Base-by-base conservation (phyloP, 2,329 filamentous ascomycete genomes). In the Colletotrichum sp. region DNA sequence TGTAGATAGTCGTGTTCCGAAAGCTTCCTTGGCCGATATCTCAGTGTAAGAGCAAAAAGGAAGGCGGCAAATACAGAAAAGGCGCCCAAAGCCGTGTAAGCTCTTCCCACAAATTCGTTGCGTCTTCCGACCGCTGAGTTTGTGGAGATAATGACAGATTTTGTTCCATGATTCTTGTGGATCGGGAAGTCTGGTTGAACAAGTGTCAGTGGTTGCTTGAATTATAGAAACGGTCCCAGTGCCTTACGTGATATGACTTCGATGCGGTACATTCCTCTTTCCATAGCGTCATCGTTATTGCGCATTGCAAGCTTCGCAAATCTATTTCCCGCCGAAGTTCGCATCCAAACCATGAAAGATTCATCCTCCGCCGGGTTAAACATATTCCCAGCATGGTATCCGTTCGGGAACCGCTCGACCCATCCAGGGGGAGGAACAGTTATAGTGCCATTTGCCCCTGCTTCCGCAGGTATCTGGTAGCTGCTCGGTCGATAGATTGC, bases 311-410 rank as follows among this genome's bases (percentile, higher is more conserved):
- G 16, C 30, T 71, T 71, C 3, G 57, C 5, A 18, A 71, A 66
- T 1, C 39, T 57, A 2, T 49, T 24, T 1, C 30, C 44, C 3
- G 62, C 60, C 2, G 69, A 66, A 2, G 69, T 71, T 9, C 69
- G 62, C 69, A 71, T 71, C 69, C 69, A 71, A 7, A 71, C 62
- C 69, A 71, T 71, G 44, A 71, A 71, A 6, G 60, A 57, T 5
- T 71, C 69, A 24, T 71, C 69, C 18, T 32, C 44, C 15, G 69
- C 30, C 5, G 69, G 69, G 24, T 71, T 57, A 1, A 71, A 71
- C 69, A 71, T 71, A 32, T 71, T 71, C 5, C 62, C 44, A 7
- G 49, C 34, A 9, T 71, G 69, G 8, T 71, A 71, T 15, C 69
- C 69, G 13, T 59, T 66, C 15, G 69, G 69, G 6, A 39, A 71